Base-by-base conservation (phyloP, 192 early-diverging fungal species). In the Martensiomyces pterosporus region DNA sequence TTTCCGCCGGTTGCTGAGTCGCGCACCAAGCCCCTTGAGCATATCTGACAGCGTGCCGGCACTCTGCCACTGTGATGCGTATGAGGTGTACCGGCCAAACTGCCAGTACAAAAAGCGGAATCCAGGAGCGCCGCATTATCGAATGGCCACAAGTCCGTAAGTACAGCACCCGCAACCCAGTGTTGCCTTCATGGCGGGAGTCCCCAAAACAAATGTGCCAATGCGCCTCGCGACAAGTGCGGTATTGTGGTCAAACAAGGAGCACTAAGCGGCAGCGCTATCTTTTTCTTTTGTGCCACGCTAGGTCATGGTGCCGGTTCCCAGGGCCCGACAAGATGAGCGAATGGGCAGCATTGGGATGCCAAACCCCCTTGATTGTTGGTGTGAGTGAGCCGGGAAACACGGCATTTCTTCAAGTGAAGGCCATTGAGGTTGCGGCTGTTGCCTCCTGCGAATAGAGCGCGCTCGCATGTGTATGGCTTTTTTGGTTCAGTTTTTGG, bases 61-160 rank as follows among this genome's bases (percentile, higher is more conserved):
- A n/a, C n/a, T n/a, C n/a, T n/a, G n/a, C n/a, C n/a, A n/a, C n/a
- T n/a, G n/a, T 17, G 37, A 37, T 1, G 44, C 25, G 13, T 64
- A 56, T 33, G 38, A 29, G 9, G 26, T 72, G 21, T 72, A 72
- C 52, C 55, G 43, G 44, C 68, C 68, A 27, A 22, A 42, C 1
- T 9, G 12, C 33, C 52, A 44, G 6, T 72, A 64, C 49, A 72
- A 55, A 37, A 72, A 72, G 36, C 55, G 61, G n/a, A 38, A 34
- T 23, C 49, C 60, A 21, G 52, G 52, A 12, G 27, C 57, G 43
- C 56, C 68, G 21, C 60, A 64, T 42, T 52, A 56, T 48, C 52
- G 47, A 2, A 19, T 64, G 24, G 49, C 41, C 4, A 57, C 55
- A 3, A 44, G 43, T n/a, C 6, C 16, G 61, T 64, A 56, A 50